Evolutionary conservation across 1,284 basidiomycete species (phyloP).

Genomic region (Coniophora puteana): DNA sequence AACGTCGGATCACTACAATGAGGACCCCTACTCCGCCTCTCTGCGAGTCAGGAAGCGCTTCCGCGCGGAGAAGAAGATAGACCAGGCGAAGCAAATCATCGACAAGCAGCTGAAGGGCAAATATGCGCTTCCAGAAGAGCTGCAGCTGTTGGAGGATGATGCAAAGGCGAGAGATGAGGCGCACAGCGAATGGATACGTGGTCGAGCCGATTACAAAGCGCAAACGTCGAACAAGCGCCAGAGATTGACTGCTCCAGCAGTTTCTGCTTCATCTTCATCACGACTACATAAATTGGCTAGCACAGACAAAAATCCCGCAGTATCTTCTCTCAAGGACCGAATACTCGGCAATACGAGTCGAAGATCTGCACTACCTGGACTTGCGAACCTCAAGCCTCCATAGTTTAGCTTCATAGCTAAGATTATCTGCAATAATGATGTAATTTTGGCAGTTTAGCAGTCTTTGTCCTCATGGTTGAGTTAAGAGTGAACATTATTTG

Average conservation of each 20-base stretch:
- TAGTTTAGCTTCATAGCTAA: too few relatives aligned
- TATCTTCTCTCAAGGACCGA: conserved; percentile 47
- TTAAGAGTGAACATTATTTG: conserved; percentile 24
- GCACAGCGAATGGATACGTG: conserved; percentile 56
- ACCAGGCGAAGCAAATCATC: conserved; percentile 56
- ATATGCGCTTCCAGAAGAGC: conserved; percentile 68
- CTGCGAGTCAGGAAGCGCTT: conserved; percentile 74
- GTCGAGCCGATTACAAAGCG: conserved; percentile 37
- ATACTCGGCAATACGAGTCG: conserved; percentile 55
- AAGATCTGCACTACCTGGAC: too few relatives aligned
- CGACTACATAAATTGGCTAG: conserved; percentile 12
- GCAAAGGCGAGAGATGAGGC: conserved; percentile 52
- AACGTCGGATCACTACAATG: conserved; percentile 68
- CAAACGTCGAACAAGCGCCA: conserved; percentile 45
- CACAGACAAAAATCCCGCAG: conserved; percentile 24
- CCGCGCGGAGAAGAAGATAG: conserved; percentile 80
- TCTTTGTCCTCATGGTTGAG: too few relatives aligned
- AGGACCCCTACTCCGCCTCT: conserved; percentile 85
- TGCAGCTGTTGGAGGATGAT: conserved; percentile 60
- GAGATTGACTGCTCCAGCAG: conserved; percentile 36
- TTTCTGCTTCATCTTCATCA: conserved; percentile 25
- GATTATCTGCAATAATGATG: too few relatives aligned
- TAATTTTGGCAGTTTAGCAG: too few relatives aligned
- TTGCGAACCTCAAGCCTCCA: conserved; percentile 15
- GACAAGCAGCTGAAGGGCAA: conserved; percentile 69